Percentiles rank a stretch among this genome's conserved stretches.
These are phyloP conservation scores for Aspergillus affinis DNA, from an alignment of 495 filamentous ascomycete genomes.

Conservation along the genomic window DNA sequence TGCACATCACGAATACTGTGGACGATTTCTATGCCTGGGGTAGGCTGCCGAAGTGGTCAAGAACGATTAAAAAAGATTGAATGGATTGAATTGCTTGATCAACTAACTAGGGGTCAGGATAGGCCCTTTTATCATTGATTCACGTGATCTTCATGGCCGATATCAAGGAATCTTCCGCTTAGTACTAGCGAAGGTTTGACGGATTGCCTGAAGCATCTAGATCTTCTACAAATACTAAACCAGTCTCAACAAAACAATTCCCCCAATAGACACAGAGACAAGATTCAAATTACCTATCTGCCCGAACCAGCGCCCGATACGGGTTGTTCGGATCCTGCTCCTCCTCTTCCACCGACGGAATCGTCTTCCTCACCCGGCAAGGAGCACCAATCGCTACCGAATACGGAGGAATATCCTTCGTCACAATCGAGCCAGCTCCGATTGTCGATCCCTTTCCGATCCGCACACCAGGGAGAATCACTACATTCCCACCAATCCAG, in stretches of 20 bases:
- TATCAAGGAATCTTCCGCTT: too few relatives aligned
- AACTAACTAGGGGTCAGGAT: too few relatives aligned
- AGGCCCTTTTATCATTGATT: too few relatives aligned
- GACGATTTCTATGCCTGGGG: too few relatives aligned
- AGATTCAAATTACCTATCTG: slow-evolving; percentile 10
- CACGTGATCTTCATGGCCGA: too few relatives aligned
- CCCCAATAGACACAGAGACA: neutral
- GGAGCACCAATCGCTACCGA: slow-evolving; percentile 42
- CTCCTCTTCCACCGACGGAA: slow-evolving; percentile 33
- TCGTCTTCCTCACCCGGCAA: slow-evolving; percentile 38
- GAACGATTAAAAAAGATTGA: too few relatives aligned
- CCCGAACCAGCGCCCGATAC: slow-evolving; percentile 18
- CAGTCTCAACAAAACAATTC: neutral
- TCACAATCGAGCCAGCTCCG: slow-evolving; percentile 48
- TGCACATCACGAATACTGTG: neutral
- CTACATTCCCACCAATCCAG: slow-evolving; percentile 77
- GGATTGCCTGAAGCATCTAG: too few relatives aligned
- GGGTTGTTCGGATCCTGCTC: slow-evolving; percentile 27
- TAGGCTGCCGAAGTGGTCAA: too few relatives aligned
- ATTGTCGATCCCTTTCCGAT: slow-evolving; percentile 48
- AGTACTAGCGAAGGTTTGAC: too few relatives aligned
- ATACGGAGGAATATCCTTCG: slow-evolving; percentile 44
- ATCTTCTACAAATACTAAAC: too few relatives aligned
- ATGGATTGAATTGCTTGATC: too few relatives aligned
- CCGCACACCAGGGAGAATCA: slow-evolving; percentile 69